Evolutionary conservation across 2,329 filamentous ascomycete species (phyloP).

Genomic region (Huntiella abstrusa): DNA sequence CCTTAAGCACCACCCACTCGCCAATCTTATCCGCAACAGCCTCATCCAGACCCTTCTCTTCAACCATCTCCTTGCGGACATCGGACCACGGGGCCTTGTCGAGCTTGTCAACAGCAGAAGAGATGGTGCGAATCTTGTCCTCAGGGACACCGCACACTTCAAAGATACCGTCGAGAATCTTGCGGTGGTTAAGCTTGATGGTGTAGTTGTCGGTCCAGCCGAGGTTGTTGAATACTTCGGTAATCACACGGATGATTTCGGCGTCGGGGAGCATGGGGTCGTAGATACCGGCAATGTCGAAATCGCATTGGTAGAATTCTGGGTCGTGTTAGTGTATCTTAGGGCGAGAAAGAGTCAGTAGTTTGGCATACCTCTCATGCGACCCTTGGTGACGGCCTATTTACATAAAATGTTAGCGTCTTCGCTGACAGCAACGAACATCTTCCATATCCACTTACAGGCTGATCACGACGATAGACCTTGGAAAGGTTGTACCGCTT

Average conservation of each 20-base stretch:
- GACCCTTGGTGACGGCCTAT: conserved; percentile 72
- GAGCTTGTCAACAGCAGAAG: conserved; percentile 85
- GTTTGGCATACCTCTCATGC: conserved; percentile 41
- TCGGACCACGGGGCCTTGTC: conserved; percentile 64
- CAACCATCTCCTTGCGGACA: conserved; percentile 81
- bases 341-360: not conserved
- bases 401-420: conserved; percentile 17
- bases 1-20: conserved; percentile 57
- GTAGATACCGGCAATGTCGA: conserved; percentile 70
- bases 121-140: conserved; percentile 77
- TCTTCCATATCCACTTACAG: conserved; percentile 13
- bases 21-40: conserved; percentile 76
- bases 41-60: conserved; percentile 64
- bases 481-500: conserved; percentile 94
- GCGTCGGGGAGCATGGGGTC: conserved; percentile 86
- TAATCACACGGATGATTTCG: conserved; percentile 72
- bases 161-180: conserved; percentile 85
- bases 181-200: conserved; percentile 84
- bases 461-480: conserved; percentile 37
- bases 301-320: conserved; percentile 95
- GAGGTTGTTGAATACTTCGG: conserved; percentile 14
- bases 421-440: not conserved
- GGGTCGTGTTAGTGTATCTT: not conserved
- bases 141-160: conserved; percentile 73
- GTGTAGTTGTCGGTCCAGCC: conserved; percentile 41